phyloP scores from a whole-genome alignment of 2,329 filamentous ascomycete genomes.

The Daldinia sp. region DNA sequence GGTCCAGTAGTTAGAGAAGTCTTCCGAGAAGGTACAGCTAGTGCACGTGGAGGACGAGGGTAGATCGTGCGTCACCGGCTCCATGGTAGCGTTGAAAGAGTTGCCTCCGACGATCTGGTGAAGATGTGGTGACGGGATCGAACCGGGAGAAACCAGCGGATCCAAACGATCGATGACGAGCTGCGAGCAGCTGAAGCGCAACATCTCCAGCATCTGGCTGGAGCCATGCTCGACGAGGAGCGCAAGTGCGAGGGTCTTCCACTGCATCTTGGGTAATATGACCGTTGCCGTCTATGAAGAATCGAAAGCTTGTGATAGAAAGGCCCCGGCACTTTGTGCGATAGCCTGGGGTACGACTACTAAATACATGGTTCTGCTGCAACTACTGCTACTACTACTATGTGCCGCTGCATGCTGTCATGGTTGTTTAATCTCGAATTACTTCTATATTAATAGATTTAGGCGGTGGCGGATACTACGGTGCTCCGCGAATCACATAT shows the following conservation, averaged over 20 bases:
- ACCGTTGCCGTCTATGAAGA: conserved; percentile 2
- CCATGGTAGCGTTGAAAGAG: conserved; percentile 50
- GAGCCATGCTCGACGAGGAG: conserved; percentile 40
- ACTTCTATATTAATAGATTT: conserved; percentile 41
- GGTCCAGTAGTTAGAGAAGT: conserved; percentile 51
- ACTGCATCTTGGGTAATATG: conserved; percentile 41
- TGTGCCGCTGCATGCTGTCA: conserved; percentile 34
- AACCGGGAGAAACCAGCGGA: conserved; percentile 48
- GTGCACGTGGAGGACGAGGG: conserved; percentile 46
- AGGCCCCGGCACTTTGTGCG: conserved; percentile 17
- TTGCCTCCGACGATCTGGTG: conserved; percentile 51
- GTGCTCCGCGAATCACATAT: conserved; percentile 34
- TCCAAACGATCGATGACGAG: conserved; percentile 50
- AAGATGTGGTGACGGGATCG: conserved; percentile 49
- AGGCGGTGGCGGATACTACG: conserved; percentile 34
- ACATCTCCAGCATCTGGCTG: conserved; percentile 52
- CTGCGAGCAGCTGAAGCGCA: conserved; percentile 50
- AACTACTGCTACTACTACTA: conserved; percentile 15
- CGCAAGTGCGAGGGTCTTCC: conserved; percentile 40
- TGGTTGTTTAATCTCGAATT: conserved; percentile 34
- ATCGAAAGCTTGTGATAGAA: conserved; percentile 29
- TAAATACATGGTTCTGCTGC: conserved; percentile 41
- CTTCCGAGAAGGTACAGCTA: conserved; percentile 47
- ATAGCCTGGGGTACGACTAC: conserved; percentile 29
- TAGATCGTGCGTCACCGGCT: conserved; percentile 44